phyloP scores from a whole-genome alignment of 75 land plant species.

The Adiantum capillusveneris region DNA sequence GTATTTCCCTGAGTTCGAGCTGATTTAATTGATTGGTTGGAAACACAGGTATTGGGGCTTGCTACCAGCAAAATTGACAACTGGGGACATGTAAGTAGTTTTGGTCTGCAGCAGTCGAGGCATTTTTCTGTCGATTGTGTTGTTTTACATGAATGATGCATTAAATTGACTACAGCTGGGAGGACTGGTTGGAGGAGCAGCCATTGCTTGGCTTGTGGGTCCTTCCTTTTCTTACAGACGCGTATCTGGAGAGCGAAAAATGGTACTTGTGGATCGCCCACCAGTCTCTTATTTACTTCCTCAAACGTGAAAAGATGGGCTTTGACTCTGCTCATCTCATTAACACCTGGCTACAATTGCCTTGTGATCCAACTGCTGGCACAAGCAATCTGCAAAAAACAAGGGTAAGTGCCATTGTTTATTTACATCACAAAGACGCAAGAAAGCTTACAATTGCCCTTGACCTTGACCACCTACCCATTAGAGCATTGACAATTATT shows the following conservation, averaged over 20 bases:
- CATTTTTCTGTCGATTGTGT: neutral
- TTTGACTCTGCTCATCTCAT: no score
- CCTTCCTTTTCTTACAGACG: slow-evolving; percentile 21
- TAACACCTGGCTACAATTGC: no score
- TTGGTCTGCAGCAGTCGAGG: neutral
- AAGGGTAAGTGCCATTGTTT: no score
- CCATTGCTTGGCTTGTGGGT: slow-evolving; percentile 27
- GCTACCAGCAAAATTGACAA: slow-evolving; percentile 21
- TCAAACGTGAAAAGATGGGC: slow-evolving; percentile 29
- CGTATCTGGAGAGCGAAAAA: slow-evolving; percentile 14
- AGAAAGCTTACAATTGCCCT: no score
- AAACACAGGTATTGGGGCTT: slow-evolving; percentile 25
- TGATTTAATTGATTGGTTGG: no score
- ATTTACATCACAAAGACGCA: no score
- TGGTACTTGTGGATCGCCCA: slow-evolving; percentile 21
- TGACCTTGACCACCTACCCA: no score
- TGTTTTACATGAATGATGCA: neutral
- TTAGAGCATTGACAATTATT: no score
- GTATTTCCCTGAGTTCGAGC: no score
- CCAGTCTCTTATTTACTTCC: slow-evolving; percentile 20
- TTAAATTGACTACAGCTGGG: slow-evolving; percentile 19
- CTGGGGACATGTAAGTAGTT: slow-evolving; percentile 33
- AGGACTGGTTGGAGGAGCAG: slow-evolving; percentile 32
- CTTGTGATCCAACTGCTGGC: no score
- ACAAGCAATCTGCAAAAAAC: no score